Conservation (phyloP, 1,284 basidiomycete genomes). For the Veloboletus limbatus region DNA sequence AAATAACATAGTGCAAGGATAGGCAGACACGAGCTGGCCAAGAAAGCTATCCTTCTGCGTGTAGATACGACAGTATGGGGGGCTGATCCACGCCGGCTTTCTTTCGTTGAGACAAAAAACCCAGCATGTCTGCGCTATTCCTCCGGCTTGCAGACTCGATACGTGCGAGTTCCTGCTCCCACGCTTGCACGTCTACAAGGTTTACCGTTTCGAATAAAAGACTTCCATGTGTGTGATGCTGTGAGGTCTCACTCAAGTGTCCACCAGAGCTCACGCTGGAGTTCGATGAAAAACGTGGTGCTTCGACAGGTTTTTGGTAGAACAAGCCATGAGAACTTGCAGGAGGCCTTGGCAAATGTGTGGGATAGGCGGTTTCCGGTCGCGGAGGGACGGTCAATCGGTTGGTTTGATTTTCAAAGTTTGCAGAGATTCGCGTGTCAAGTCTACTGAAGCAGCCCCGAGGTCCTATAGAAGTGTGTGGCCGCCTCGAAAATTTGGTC, state of each 20-base stretch:
- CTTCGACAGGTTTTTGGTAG: slow-evolving; percentile 23
- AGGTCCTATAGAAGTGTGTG: slow-evolving; percentile 68
- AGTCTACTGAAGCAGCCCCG: slow-evolving; percentile 49
- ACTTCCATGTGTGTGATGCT: slow-evolving; percentile 11
- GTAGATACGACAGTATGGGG: slow-evolving; percentile 25
- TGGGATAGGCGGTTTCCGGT: slow-evolving; percentile 32
- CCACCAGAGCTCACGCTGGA: slow-evolving; percentile 36
- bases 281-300: slow-evolving; percentile 25
- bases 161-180: slow-evolving; percentile 72
- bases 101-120: slow-evolving; percentile 51
- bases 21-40: background rate
- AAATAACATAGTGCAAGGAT: slow-evolving; percentile 10
- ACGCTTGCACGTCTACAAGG: slow-evolving; percentile 51
- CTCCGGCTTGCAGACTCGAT: slow-evolving; percentile 65
- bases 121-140: slow-evolving; percentile 56
- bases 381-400: slow-evolving; percentile 18
- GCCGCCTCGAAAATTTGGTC: slow-evolving; percentile 33
- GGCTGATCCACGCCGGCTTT: slow-evolving; percentile 29
- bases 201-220: slow-evolving; percentile 32
- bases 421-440: slow-evolving; percentile 18
- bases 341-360: slow-evolving; percentile 12
- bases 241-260: slow-evolving; percentile 29
- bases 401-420: slow-evolving; percentile 17
- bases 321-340: slow-evolving; percentile 18
- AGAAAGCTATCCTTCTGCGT: slow-evolving; percentile 27